Evolutionary conservation across 2,329 filamentous ascomycete species (phyloP), one percentile per base, ranked within the genome.

Genomic region (Nothopassalora personata): DNA sequence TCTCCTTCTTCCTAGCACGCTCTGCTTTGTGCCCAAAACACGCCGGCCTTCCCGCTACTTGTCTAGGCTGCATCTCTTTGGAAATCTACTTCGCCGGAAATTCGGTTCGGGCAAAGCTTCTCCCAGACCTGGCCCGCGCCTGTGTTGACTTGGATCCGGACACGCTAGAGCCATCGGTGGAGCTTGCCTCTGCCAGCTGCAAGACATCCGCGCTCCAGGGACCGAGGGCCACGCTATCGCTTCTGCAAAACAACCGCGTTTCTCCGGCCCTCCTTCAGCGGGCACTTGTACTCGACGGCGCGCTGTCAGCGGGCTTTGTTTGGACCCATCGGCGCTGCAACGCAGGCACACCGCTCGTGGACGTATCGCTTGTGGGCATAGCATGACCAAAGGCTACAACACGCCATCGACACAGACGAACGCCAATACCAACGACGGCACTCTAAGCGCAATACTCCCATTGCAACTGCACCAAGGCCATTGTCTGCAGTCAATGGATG

Each of bases 401-500:
- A 58, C 60, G 60, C 61, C 64, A 61, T 55, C 62, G 50, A 66
- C 61, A 45, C 64, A 67, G 48, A 66, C 63, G 56, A 64, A 67
- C 54, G 48, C 58, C 56, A 76, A 73, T 73, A 53, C 57, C 59
- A 76, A 74, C 74, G 73, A 77, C 66, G 67, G 71, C 52, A 73
- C 73, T 59, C 69, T 73, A 67, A 70, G 70, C 70, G 72, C 72
- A 67, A 74, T 73, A 62, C 72, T 74, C 65, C 69, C 72, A 63
- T 70, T 70, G 66, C 65, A 72, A 66, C 69, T 73, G 59, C 69
- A 67, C 67, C 72, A 71, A 66, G 66, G 66, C 66, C 67, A 67
- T 64, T 70, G 72, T 69, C 49, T 15, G n/a, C 75, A 77, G 77
- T 79, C 77, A 77, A 81, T 81, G 79, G 79, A 81, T 76, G 77